phyloP scores from a whole-genome alignment of 129 eudicot genomes.

The Ambrosia trifida region DNA sequence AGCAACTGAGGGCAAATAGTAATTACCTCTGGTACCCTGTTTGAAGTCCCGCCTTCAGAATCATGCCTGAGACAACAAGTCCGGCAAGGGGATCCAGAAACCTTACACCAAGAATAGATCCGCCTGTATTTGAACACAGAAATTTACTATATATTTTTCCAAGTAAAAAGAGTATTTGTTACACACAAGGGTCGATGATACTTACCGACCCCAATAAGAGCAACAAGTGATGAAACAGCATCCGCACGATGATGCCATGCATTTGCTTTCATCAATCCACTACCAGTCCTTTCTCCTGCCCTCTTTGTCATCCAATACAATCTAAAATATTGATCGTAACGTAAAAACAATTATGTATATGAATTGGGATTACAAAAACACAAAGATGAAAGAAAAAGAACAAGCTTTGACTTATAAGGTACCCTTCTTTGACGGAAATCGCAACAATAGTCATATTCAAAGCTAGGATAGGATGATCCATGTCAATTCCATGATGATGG shows the following conservation, averaged over 20 bases:
- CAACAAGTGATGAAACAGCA: constrained; percentile 93
- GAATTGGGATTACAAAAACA: background rate
- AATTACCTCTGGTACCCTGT: constrained; percentile 86
- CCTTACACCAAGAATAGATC: constrained; percentile 87
- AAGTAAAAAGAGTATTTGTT: background rate
- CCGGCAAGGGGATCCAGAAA: constrained; percentile 99
- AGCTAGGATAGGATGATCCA: constrained; percentile 84
- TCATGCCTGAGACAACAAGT: constrained; percentile 92
- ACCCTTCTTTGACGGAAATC: constrained; percentile 92
- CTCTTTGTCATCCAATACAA: constrained; percentile 88
- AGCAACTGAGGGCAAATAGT: constrained; percentile 5
- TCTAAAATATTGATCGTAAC: constrained; percentile 35
- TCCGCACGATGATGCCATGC: constrained; percentile 99
- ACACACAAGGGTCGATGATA: constrained; percentile 19
- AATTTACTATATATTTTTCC: background rate
- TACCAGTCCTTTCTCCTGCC: constrained; percentile 91
- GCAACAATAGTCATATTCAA: constrained; percentile 65
- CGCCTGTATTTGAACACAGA: constrained; percentile 45
- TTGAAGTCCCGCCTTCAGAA: constrained; percentile 85
- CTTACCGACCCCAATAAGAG: constrained; percentile 97
- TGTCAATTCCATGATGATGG: constrained; percentile 77
- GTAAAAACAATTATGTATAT: background rate
- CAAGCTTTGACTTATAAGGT: constrained; percentile 17
- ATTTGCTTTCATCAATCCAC: constrained; percentile 99
- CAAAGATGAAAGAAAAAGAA: background rate